Percentiles rank a stretch among this genome's conserved stretches.
Conservation (phyloP, 2,329 filamentous ascomycete species). For the Cladobotryum mycophilum region DNA sequence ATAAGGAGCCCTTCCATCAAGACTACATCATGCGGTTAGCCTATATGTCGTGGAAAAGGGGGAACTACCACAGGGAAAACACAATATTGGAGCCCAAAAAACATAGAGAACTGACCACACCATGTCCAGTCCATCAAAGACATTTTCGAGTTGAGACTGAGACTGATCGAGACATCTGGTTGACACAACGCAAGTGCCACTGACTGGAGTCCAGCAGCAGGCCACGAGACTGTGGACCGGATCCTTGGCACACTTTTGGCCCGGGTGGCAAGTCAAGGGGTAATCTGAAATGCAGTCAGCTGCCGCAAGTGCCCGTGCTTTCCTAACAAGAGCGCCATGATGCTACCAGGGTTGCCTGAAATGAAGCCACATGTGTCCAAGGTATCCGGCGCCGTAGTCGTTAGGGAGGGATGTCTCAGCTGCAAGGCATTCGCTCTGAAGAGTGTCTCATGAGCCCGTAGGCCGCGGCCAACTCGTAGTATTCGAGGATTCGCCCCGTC, state of each 20-base stretch:
- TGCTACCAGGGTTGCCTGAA: conserved; percentile 14
- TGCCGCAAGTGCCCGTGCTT: not conserved
- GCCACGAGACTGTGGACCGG: conserved; percentile 13
- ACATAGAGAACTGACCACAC: conserved; percentile 8
- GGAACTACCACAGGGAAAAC: no score
- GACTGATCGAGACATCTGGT: conserved; percentile 12
- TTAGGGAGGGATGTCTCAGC: not conserved
- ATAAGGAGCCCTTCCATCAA: conserved; percentile 10
- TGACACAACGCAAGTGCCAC: conserved; percentile 10
- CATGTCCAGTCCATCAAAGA: conserved; percentile 3
- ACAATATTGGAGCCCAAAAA: no score
- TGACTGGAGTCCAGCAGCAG: conserved; percentile 15
- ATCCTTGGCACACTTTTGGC: conserved; percentile 17
- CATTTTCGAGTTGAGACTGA: not conserved
- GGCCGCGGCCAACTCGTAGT: not conserved
- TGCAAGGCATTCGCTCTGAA: not conserved
- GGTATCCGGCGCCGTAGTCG: not conserved
- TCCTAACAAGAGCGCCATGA: not conserved
- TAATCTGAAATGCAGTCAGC: conserved; percentile 6
- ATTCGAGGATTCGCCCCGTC: not conserved
- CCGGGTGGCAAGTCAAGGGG: conserved; percentile 14
- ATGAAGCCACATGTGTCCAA: conserved; percentile 17
- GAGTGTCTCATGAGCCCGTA: not conserved
- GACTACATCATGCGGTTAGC: not conserved
- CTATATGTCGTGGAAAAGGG: no score